These are phyloP conservation scores for Diaporthe humulicola DNA, from an alignment of 2,329 filamentous ascomycete species.

Conservation along the genomic window DNA sequence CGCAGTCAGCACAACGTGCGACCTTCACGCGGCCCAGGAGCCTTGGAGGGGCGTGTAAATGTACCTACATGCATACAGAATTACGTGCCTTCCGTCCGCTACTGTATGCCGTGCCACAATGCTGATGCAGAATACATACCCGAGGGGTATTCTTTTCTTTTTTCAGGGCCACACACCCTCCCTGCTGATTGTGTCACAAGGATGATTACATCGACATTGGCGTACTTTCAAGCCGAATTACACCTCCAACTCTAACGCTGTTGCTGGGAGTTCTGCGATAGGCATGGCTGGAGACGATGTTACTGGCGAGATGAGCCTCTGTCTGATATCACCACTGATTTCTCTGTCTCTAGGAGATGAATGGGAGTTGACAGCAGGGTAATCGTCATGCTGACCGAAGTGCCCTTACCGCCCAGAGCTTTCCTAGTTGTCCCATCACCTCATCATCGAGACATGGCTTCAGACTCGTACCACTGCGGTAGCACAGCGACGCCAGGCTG, in stretches of 20 bases:
- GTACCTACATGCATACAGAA: slow-evolving; percentile 1
- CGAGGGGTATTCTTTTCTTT: neutral
- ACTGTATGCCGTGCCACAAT: slow-evolving; percentile 8
- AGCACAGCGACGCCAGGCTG: slow-evolving; percentile 23
- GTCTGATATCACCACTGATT: neutral
- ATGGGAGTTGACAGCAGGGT: too few species aligned
- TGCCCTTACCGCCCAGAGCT: neutral
- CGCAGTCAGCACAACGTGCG: slow-evolving; percentile 34
- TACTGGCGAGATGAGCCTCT: neutral
- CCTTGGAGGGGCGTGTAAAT: neutral
- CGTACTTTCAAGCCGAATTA: neutral
- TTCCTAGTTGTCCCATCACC: neutral
- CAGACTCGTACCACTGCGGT: neutral
- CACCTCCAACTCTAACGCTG: neutral
- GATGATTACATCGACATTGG: neutral
- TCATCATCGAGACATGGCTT: neutral
- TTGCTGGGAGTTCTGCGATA: neutral
- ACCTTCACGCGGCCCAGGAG: slow-evolving; percentile 5
- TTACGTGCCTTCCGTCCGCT: neutral
- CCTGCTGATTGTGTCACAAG: neutral
- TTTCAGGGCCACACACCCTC: slow-evolving; percentile 12
- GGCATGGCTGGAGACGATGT: neutral
- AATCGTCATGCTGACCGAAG: neutral
- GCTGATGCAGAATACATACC: slow-evolving; percentile 4
- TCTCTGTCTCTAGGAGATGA: neutral